Base-by-base conservation (phyloP, 257 asterid genomes). In the Ilex asprella region DNA sequence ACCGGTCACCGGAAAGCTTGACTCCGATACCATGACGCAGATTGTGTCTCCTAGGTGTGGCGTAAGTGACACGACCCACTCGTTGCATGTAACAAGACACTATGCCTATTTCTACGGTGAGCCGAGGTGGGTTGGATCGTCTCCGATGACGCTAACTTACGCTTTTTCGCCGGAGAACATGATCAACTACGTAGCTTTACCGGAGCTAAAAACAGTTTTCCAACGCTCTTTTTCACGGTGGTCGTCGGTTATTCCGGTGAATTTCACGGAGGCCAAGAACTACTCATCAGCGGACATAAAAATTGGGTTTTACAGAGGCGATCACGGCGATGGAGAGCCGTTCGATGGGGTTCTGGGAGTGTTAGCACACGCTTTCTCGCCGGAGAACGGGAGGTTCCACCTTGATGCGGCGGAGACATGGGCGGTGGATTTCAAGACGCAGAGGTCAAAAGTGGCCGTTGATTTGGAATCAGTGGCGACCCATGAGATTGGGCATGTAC, bases 401-500 rank as follows among this genome's bases (percentile, higher is more conserved):
- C 78, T 91, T 1, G 97, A 91, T 62, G 84, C 83, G 27, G 88
- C 86, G 55, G 97, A 91, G 64, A 62, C 79, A 14, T 88, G 98
- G 98, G 88, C 97, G 29, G 91, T 88, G 47, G 91, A 91, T 63
- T 78, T 91, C 43, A 44, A 59, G 30, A 47, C 61, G 52, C 79
- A 88, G 70, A 66, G 74, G 56, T 84, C 97, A 51, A 74, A 65
- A 67, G 81, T 47, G 10, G 98, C 98, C 15, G 87, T 91, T 16
- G 98, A 91, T 58, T 75, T 91, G 79, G 98, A 91, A 70, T 88
- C 98, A 9, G 96, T 91, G 75, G 98, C 86, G 54, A 88, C 95
- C 32, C 98, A 91, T 55, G 98, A 91, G 62, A 88, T 91, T 14
- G 98, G 98, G 6, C 98, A 91, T 68, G 50, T 91, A 21, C 78